A percentile compares a stretch with the other conserved stretches of the same genome.
Conservation (phyloP, 73 alveolate species). For the Paramecium bursaria region DNA sequence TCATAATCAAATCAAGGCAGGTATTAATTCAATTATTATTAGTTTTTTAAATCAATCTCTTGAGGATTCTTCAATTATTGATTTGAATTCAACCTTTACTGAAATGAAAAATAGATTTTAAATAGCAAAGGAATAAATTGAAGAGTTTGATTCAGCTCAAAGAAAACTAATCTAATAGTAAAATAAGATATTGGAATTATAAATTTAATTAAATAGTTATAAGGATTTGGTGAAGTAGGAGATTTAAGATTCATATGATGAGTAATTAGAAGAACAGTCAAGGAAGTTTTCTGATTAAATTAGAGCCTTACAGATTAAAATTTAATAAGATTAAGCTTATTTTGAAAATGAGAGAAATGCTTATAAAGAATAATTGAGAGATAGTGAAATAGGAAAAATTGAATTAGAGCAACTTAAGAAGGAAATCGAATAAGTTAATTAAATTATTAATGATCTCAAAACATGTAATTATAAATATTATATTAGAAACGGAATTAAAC, state of each 20-base stretch:
- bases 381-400: background rate
- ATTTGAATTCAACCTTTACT: constrained; percentile 45
- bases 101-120: constrained; percentile 56
- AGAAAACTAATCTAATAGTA: constrained; percentile 35
- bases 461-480: background rate
- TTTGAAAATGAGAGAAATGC: constrained; percentile 42
- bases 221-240: constrained; percentile 26
- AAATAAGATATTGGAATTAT: constrained; percentile 39
- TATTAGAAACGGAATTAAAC: constrained; percentile 49
- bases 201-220: constrained; percentile 19
- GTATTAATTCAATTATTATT: background rate
- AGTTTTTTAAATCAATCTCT: constrained; percentile 18
- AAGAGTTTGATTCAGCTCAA: constrained; percentile 21
- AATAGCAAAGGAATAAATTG: constrained; percentile 33
- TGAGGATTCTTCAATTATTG: constrained; percentile 52
- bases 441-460: constrained; percentile 57
- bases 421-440: constrained; percentile 27
- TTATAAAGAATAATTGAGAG: constrained; percentile 31
- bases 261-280: constrained; percentile 49
- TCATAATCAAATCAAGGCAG: constrained; percentile 4
- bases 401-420: constrained; percentile 39
- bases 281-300: constrained; percentile 19
- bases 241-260: constrained; percentile 61
- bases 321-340: background rate
- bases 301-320: constrained; percentile 13